phyloP scores from a whole-genome alignment of 768 basidiomycete species.

The Mycena kentingensis region DNA sequence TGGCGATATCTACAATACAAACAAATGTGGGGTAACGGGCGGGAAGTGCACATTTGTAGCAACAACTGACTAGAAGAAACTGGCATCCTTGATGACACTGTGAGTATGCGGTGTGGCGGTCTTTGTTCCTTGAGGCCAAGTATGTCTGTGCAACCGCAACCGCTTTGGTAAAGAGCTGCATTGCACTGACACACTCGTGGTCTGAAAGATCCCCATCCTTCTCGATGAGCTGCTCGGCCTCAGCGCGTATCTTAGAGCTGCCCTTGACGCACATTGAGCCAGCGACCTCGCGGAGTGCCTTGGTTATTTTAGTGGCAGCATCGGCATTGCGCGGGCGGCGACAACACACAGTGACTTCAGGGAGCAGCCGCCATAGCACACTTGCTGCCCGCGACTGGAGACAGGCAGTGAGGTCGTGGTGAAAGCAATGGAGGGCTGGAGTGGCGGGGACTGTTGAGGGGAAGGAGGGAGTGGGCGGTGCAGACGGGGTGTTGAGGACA shows the following conservation, averaged over 20 bases:
- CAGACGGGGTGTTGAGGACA: too few relatives aligned
- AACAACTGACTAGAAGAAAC: neutral
- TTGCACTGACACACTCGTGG: neutral
- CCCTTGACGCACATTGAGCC: neutral
- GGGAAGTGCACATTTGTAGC: neutral
- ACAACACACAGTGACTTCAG: neutral
- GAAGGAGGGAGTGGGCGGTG: neutral
- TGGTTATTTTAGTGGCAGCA: conserved; percentile 2
- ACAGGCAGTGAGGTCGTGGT: neutral
- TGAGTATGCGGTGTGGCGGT: neutral
- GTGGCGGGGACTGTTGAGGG: neutral
- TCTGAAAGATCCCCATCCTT: conserved; percentile 11
- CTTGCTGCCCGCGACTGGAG: neutral
- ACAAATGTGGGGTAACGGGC: neutral
- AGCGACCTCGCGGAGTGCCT: conserved; percentile 1
- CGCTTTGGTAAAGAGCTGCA: conserved; percentile 8
- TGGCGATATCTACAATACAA: neutral
- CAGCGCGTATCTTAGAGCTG: conserved; percentile 5
- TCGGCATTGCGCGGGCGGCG: conserved; percentile 6
- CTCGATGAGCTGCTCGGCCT: conserved; percentile 5
- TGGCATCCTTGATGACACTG: neutral
- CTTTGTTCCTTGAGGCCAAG: neutral
- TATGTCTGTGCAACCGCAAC: conserved; percentile 10
- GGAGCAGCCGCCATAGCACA: conserved; percentile 1
- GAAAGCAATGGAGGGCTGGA: too few relatives aligned